Percentiles rank a stretch among this genome's conserved stretches.
These are phyloP conservation scores for Gossypium stocksii DNA, from an alignment of 345 rosid genomes.

Conservation along the genomic window DNA sequence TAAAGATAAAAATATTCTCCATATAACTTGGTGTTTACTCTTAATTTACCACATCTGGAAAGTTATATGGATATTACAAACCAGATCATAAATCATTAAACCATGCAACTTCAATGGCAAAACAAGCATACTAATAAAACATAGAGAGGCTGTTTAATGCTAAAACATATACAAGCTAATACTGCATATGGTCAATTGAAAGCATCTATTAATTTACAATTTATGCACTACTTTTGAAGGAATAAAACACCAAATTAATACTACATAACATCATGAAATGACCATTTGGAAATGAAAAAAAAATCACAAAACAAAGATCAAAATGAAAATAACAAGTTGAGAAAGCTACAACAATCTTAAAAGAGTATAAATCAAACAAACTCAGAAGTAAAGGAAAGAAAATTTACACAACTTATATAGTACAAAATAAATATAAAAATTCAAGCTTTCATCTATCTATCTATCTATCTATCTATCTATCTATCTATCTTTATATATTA, in stretches of 20 bases:
- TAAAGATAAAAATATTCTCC: too few species aligned
- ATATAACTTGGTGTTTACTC: too few species aligned
- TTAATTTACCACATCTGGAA: background rate
- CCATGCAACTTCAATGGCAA: background rate
- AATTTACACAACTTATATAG: too few species aligned
- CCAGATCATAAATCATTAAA: background rate
- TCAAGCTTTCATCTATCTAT: too few species aligned
- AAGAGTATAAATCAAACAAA: too few species aligned
- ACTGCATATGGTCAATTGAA: constrained; percentile 26
- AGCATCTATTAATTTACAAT: background rate
- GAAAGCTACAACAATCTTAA: too few species aligned
- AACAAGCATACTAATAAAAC: background rate
- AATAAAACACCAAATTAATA: background rate
- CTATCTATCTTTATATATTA: too few species aligned
- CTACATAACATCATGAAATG: background rate
- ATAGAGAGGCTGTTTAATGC: background rate
- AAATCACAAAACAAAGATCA: too few species aligned
- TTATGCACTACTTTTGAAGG: background rate
- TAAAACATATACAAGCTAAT: background rate
- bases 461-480: too few species aligned
- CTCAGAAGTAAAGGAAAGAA: too few species aligned
- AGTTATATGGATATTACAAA: background rate
- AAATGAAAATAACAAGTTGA: too few species aligned
- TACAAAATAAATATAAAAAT: too few species aligned
- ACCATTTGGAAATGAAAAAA: background rate